phyloP scores from a whole-genome alignment of 495 filamentous ascomycete species.

The Podospora australis region DNA sequence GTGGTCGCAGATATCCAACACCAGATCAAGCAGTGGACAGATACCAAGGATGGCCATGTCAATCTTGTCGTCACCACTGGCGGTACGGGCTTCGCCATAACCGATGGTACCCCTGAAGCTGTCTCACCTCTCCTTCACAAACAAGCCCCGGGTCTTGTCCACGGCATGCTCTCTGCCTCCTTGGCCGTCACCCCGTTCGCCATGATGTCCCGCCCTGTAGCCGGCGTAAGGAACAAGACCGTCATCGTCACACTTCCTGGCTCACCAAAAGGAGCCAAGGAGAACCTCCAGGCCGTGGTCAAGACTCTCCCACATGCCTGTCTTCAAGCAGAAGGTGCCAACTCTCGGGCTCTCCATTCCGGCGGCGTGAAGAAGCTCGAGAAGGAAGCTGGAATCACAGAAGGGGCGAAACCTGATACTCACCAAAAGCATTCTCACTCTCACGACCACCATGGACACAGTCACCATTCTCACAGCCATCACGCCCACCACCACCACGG shows the following conservation, averaged over 20 bases:
- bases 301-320: constrained; percentile 92
- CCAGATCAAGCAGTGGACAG: constrained; percentile 62
- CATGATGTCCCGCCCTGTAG: constrained; percentile 94
- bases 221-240: constrained; percentile 76
- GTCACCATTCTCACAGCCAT: constrained; percentile 48
- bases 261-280: constrained; percentile 92
- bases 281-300: constrained; percentile 89
- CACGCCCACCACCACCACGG: constrained; percentile 58
- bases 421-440: constrained; percentile 51
- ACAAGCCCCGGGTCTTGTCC: constrained; percentile 82
- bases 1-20: constrained; percentile 65
- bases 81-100: constrained; percentile 88
- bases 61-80: constrained; percentile 86
- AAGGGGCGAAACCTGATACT: constrained; percentile 33
- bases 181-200: constrained; percentile 87
- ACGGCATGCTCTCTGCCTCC: constrained; percentile 89
- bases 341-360: constrained; percentile 73
- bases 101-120: constrained; percentile 87
- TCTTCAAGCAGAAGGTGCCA: constrained; percentile 72
- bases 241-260: constrained; percentile 89
- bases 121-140: constrained; percentile 75
- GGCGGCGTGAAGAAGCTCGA: constrained; percentile 82
- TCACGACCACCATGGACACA: constrained; percentile 39
- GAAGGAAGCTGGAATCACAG: constrained; percentile 58
- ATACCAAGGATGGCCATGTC: constrained; percentile 42